phyloP scores from a whole-genome alignment of 1,139 yeast species.

The Lodderomyces jiufengensis region DNA sequence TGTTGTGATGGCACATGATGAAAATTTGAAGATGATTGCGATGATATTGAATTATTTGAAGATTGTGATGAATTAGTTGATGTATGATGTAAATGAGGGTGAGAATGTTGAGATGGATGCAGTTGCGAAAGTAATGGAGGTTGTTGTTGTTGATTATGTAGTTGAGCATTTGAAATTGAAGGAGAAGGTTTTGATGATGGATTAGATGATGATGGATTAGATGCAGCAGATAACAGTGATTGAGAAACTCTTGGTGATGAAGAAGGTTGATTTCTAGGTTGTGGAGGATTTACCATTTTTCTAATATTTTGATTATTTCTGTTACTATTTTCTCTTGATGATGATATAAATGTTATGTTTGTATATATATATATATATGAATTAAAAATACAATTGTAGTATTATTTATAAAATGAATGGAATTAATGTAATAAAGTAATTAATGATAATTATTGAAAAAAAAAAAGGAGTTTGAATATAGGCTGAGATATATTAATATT shows the following conservation, averaged over 20 bases:
- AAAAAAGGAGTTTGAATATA: no score
- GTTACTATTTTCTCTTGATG: no score
- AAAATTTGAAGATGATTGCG: constrained; percentile 1
- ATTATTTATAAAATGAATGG: no score
- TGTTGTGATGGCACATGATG: neutral
- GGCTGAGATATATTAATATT: no score
- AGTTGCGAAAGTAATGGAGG: constrained; percentile 2
- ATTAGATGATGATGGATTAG: neutral
- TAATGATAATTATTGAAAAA: no score
- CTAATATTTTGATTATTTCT: neutral
- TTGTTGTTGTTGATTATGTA: constrained; percentile 6
- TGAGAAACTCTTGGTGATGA: constrained; percentile 8
- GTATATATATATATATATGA: no score
- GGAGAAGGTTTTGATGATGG: constrained; percentile 9
- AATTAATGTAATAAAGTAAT: no score
- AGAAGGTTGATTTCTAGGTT: constrained; percentile 12
- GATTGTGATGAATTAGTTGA: constrained; percentile 3
- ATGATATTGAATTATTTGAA: constrained; percentile 1
- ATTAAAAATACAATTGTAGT: no score
- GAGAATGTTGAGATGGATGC: neutral
- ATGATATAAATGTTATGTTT: no score
- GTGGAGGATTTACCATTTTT: constrained; percentile 13
- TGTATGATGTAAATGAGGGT: constrained; percentile 1
- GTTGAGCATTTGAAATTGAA: constrained; percentile 8
- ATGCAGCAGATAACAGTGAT: constrained; percentile 1